Evolutionary conservation across 2,329 filamentous ascomycete species (phyloP), one percentile per base, ranked within the genome.

Genomic region (Colletotrichum higginsianum): DNA sequence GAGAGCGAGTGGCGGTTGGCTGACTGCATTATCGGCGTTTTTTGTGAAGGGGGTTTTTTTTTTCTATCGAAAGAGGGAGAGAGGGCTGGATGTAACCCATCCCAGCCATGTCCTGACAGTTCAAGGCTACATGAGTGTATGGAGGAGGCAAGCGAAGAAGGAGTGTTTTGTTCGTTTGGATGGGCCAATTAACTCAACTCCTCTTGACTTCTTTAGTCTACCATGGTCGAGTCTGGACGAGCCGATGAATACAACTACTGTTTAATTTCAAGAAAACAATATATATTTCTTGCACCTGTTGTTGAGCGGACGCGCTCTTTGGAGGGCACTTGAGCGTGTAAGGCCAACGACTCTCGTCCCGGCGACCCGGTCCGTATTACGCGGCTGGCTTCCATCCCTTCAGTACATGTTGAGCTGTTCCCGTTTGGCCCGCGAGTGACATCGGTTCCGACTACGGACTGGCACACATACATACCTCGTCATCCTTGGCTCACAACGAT

Each of bases 11-110:
- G 35, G 30, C 26, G 47, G 60, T 38, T 61, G 2, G 15, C 16
- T 50, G 9, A 9, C 13, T 62, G 46, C 47, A 62, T 62, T 52
- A 40, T 35, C 46, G 60, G 60, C 60, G 60, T 61, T 61, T 42
- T 42, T 42, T n/a, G 6, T 18, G 15, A 18, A 12, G 13, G 9
- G 16, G 15, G 9, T 38, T 56, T 21, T 55, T 2, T 18, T 30
- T 12, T 35, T 4, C 15, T 2, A 11, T 21, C 8, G 6, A 6
- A 15, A 26, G 55, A 57, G 38, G 16, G 3, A 5, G n/a, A 11
- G 12, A 2, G 55, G 55, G 49, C 2, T 40, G 2, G 7, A 6
- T 9, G 9, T 6, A 57, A 5, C 30, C 9, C 9, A 5, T 16
- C 26, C 26, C n/a, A 18, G 21, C 46, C 35, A 52, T 40, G 35